These are phyloP conservation scores for Inga oerstediana DNA, from an alignment of 306 rosid species.

Conservation along the genomic window DNA sequence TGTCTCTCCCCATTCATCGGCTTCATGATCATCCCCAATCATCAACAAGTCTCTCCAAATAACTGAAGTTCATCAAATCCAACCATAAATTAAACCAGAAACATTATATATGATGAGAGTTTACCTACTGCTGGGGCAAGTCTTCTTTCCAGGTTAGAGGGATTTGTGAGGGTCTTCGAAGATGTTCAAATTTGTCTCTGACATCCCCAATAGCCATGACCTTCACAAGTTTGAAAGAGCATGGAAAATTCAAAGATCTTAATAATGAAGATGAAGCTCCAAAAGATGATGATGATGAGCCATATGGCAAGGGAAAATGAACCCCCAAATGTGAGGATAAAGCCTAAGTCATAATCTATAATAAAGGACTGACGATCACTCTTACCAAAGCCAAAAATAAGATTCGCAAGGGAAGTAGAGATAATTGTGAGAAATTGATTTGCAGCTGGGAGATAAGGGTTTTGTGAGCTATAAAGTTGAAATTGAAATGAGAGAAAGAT, in stretches of 20 bases:
- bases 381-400: not conserved
- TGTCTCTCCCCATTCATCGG: no score
- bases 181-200: slow-evolving; percentile 58
- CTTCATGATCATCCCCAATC: no score
- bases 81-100: no score
- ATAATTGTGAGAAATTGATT: not conserved
- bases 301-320: not conserved
- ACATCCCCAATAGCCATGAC: slow-evolving; percentile 49
- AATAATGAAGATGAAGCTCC: not conserved
- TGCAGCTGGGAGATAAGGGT: not conserved
- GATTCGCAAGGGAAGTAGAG: not conserved
- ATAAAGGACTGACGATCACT: not conserved
- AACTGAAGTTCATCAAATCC: no score
- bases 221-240: slow-evolving; percentile 35
- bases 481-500: not conserved
- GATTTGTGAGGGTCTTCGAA: slow-evolving; percentile 44
- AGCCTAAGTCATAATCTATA: slow-evolving; percentile 37
- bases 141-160: slow-evolving; percentile 45
- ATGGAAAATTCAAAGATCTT: not conserved
- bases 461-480: slow-evolving; percentile 3
- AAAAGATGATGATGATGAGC: not conserved
- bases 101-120: not conserved
- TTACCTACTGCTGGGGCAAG: slow-evolving; percentile 58
- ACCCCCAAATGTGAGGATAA: slow-evolving; percentile 33
- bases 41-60: no score